These are phyloP conservation scores for Globisporangium cederbergense DNA, from an alignment of 352 stramenopile species.

Conservation along the genomic window DNA sequence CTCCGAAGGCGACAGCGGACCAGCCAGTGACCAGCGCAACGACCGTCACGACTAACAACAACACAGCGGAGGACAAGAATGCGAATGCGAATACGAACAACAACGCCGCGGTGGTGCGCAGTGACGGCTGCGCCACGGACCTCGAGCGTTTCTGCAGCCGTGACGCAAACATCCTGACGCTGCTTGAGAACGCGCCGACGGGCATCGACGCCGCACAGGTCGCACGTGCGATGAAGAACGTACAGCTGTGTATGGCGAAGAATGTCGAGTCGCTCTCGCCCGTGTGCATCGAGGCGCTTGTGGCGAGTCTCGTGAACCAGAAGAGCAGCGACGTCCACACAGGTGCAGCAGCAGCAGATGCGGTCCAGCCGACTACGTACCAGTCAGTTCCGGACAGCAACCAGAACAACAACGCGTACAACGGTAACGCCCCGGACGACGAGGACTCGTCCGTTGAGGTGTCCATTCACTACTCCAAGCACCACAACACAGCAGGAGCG, in stretches of 20 bases:
- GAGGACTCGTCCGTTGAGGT: conserved; percentile 60
- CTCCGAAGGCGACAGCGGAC: neutral
- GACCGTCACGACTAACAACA: conserved; percentile 1
- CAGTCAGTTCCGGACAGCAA: conserved; percentile 1
- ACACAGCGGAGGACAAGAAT: neutral
- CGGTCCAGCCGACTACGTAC: conserved; percentile 7
- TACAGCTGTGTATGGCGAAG: conserved; percentile 49
- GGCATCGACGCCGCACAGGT: conserved; percentile 33
- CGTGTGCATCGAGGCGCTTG: conserved; percentile 43
- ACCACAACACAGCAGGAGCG: conserved; percentile 31
- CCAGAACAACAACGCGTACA: conserved; percentile 12
- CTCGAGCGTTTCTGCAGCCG: conserved; percentile 35
- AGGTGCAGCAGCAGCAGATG: conserved; percentile 1
- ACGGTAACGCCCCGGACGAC: conserved; percentile 14
- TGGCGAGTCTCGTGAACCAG: conserved; percentile 19
- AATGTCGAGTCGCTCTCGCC: conserved; percentile 55
- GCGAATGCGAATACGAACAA: neutral
- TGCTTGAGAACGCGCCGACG: conserved; percentile 35
- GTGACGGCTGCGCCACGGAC: conserved; percentile 36
- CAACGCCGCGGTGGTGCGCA: neutral
- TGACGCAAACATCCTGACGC: conserved; percentile 46
- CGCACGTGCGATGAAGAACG: conserved; percentile 33
- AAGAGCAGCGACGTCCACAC: conserved; percentile 11
- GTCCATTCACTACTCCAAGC: conserved; percentile 51
- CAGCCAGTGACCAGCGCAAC: neutral